Evolutionary conservation across 202 grass and related monocot species (phyloP), one percentile per base, ranked within the genome.

Genomic region (Bolboschoenoplectus hybrid): DNA sequence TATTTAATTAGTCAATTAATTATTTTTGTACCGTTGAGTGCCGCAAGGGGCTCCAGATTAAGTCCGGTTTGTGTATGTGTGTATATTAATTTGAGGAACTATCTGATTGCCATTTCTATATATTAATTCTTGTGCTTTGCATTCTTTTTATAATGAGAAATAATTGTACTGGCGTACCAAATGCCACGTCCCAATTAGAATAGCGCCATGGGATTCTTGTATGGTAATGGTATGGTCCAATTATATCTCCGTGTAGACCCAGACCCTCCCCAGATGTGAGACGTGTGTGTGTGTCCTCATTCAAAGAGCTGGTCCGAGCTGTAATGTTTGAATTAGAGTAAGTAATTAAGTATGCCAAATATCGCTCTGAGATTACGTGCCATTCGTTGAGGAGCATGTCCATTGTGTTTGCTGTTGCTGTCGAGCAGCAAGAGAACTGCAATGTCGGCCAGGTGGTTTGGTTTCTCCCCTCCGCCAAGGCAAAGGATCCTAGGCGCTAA

Each of bases 401-500:
- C 0, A 17, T 5, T 44, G 63, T 84, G 86, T 84, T 46, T 40
- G 79, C 46, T 92, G 83, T 75, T 40, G 78, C 1, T 38, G 47
- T 6, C 36, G 72, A 9, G 19, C 80, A 87, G 67, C 86, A 63
- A 3, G 34, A 44, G 5, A 51, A 38, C 17, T 60, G 72, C 19
- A 14, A 87, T 85, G 89, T 91, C 89, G 87, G 91, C 91, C 65
- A 65, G 77, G 80, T n/a, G 85, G 36, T 6, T 52, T 7, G 82
- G 39, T 7, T 62, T 7, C 16, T 1, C n/a, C 16, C 56, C 6
- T 51, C 13, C 38, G 13, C 5, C 11, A 66, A n/a, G 39, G 56
- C 50, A 78, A 56, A 78, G 5, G 62, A 82, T 66, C 53, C 43
- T 67, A 62, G 56, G 47, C 10, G 14, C 34, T 11, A 12, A 10